phyloP scores from a whole-genome alignment of 75 land plant species.

The Sequoia sempervirens region DNA sequence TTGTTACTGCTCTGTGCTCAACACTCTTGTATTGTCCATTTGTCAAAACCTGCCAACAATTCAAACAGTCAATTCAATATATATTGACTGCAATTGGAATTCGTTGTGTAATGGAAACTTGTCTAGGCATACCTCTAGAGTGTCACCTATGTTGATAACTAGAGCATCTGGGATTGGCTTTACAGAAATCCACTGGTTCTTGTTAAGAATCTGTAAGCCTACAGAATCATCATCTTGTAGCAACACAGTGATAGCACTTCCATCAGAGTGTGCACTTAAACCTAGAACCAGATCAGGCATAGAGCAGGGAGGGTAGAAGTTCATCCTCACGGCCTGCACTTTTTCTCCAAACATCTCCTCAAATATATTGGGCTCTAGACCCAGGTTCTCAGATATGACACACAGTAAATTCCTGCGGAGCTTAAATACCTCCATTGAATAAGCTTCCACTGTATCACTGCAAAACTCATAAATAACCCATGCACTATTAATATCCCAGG shows the following conservation, averaged over 20 bases:
- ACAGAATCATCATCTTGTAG: constrained; percentile 18
- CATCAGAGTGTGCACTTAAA: constrained; percentile 36
- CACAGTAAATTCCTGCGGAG: constrained; percentile 33
- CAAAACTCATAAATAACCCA: not conserved
- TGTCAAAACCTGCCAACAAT: no score
- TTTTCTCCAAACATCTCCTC: constrained; percentile 24
- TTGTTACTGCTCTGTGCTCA: no score
- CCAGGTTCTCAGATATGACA: constrained; percentile 42
- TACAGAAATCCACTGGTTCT: constrained; percentile 68
- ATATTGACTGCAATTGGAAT: not conserved
- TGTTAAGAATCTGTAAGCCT: constrained; percentile 39
- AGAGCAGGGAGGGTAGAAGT: constrained; percentile 34
- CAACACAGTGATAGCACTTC: constrained; percentile 41
- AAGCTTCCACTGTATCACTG: constrained; percentile 57
- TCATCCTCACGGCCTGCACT: constrained; percentile 26
- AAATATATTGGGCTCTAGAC: constrained; percentile 17
- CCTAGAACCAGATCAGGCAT: constrained; percentile 32
- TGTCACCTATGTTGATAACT: constrained; percentile 81
- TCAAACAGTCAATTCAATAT: not conserved
- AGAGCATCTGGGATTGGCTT: constrained; percentile 60
- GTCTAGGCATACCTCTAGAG: constrained; percentile 47
- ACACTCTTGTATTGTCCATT: no score
- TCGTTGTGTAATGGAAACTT: not conserved
- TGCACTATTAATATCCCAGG: not conserved
- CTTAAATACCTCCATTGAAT: constrained; percentile 28